Percentiles rank a stretch among this genome's conserved stretches.
phyloP scores from a whole-genome alignment of 306 rosid species.

The Cotoneaster glaucophyllus region DNA sequence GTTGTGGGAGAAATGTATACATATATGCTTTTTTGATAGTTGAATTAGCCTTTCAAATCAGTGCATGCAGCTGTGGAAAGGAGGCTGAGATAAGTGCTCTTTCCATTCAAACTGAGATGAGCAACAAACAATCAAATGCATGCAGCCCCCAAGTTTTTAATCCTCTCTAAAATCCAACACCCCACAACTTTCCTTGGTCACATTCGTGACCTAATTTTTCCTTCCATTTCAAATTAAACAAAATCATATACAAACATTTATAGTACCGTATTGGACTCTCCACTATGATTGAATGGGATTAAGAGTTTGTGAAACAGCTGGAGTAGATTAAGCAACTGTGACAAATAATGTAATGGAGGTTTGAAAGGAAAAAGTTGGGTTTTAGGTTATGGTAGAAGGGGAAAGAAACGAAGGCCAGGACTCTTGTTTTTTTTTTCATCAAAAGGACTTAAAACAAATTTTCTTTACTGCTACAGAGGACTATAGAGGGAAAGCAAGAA shows the following conservation, averaged over 20 bases:
- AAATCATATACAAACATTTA: not conserved
- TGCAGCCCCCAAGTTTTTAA: not conserved
- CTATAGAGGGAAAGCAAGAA: not conserved
- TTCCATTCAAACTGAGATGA: slow-evolving; percentile 15
- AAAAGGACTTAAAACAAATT: not conserved
- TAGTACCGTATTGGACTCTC: slow-evolving; percentile 13
- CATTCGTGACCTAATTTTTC: slow-evolving; percentile 26
- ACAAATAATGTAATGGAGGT: not conserved
- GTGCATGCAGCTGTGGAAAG: slow-evolving; percentile 12
- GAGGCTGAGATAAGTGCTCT: slow-evolving; percentile 22
- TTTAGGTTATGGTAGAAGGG: not conserved
- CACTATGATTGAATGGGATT: slow-evolving; percentile 9
- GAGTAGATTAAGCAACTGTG: not conserved
- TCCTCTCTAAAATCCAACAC: not conserved
- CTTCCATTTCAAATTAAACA: not conserved
- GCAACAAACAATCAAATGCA: not conserved
- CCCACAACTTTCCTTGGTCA: slow-evolving; percentile 4
- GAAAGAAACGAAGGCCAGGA: not conserved
- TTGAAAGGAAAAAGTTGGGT: not conserved
- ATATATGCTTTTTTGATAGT: slow-evolving; percentile 15
- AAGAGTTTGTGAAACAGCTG: not conserved
- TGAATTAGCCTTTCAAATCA: slow-evolving; percentile 24
- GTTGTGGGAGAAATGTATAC: not conserved
- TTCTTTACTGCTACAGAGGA: not conserved
- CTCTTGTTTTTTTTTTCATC: too few species aligned